Percentiles rank a stretch among this genome's conserved stretches.
Conservation (phyloP, 768 basidiomycete species). For the Termitomyces sp. region DNA sequence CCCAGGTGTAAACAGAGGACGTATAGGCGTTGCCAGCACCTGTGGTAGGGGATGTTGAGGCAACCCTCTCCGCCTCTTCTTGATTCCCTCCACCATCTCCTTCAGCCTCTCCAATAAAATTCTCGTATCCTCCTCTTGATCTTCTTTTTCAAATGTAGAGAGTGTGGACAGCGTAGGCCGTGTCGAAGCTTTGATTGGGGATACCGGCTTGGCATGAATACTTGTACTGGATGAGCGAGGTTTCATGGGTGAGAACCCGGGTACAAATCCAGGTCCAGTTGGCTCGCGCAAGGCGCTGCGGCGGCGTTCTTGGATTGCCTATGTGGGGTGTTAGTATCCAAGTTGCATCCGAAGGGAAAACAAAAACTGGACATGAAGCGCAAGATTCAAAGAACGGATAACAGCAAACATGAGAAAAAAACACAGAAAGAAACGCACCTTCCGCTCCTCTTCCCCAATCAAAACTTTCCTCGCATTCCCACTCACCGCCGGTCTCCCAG, state of each 20-base stretch:
- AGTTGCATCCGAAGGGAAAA: neutral
- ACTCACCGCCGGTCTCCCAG: neutral
- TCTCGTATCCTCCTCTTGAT: slow-evolving; percentile 36
- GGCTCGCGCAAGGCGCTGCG: slow-evolving; percentile 51
- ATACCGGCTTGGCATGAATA: neutral
- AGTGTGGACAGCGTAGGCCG: neutral
- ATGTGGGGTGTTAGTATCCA: neutral
- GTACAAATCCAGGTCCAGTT: slow-evolving; percentile 50
- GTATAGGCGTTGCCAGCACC: slow-evolving; percentile 11
- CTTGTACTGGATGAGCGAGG: neutral
- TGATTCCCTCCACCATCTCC: slow-evolving; percentile 46
- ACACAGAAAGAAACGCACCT: slow-evolving; percentile 22
- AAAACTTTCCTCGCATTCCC: slow-evolving; percentile 20
- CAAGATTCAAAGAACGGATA: no score
- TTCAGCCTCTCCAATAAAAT: slow-evolving; percentile 46
- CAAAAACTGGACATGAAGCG: no score
- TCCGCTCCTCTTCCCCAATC: slow-evolving; percentile 45
- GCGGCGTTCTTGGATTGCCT: slow-evolving; percentile 63
- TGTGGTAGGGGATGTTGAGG: slow-evolving; percentile 2
- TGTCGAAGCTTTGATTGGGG: slow-evolving; percentile 2
- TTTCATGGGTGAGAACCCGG: slow-evolving; percentile 36
- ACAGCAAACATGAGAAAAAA: neutral
- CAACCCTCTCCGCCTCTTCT: slow-evolving; percentile 37
- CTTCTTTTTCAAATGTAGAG: slow-evolving; percentile 15
- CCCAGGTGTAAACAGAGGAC: neutral